Evolutionary conservation across 441 rosid genomes (phyloP).

Genomic region (Gossypium laxum): DNA sequence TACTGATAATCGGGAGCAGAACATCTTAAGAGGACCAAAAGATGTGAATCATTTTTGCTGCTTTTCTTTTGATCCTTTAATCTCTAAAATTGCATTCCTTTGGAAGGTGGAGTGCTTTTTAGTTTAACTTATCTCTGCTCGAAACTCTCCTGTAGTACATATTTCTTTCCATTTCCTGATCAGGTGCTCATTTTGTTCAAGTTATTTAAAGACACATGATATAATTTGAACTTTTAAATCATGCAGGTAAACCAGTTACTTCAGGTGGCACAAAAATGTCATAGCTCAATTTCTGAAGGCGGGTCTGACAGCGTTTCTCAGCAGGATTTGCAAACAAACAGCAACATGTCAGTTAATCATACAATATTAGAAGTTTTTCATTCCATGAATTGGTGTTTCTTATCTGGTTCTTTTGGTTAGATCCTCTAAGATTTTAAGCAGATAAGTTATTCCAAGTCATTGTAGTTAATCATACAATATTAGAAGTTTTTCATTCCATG

Average conservation of each 20-base stretch:
- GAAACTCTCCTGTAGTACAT: too few relatives aligned
- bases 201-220: background rate
- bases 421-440: background rate
- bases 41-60: background rate
- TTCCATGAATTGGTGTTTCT: background rate
- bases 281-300: slow-evolving; percentile 79
- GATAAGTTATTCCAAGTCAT: too few relatives aligned
- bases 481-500: background rate
- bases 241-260: slow-evolving; percentile 81
- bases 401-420: background rate
- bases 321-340: slow-evolving; percentile 82
- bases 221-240: slow-evolving; percentile 8
- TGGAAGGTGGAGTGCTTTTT: background rate
- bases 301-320: slow-evolving; percentile 82
- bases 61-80: background rate
- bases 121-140: too few relatives aligned
- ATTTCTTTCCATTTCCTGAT: too few relatives aligned
- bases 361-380: background rate
- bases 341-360: slow-evolving; percentile 60
- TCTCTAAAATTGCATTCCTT: background rate
- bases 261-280: slow-evolving; percentile 93
- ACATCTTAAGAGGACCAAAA: background rate
- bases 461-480: background rate
- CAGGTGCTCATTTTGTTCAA: background rate
- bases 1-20: background rate